Percentiles rank a stretch among this genome's conserved stretches.
Evolutionary conservation across 768 basidiomycete genomes (phyloP).

Genomic region (Hypsizygus marmoreus): DNA sequence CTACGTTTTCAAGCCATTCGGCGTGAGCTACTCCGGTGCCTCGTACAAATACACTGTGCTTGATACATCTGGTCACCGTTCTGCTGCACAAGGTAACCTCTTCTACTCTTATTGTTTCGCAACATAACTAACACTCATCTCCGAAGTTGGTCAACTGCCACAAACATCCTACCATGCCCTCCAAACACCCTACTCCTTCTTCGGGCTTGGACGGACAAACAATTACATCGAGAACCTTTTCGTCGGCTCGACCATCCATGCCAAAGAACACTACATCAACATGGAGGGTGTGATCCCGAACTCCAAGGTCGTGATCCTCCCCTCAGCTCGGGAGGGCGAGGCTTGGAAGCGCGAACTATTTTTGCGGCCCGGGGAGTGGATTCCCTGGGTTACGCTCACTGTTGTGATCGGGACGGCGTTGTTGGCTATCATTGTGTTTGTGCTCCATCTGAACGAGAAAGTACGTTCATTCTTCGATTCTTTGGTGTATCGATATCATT

Average conservation of each 20-base stretch:
- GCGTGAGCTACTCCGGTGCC: constrained; percentile 92
- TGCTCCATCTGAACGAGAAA: constrained; percentile 92
- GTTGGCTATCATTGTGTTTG: constrained; percentile 80
- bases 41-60: constrained; percentile 97
- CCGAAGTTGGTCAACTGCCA: constrained; percentile 88
- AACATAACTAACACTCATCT: constrained; percentile 9
- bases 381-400: constrained; percentile 94
- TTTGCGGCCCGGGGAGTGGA: constrained; percentile 94
- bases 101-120: constrained; percentile 2
- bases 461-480: constrained; percentile 41
- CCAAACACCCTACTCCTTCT: constrained; percentile 90
- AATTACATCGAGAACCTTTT: constrained; percentile 99
- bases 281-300: constrained; percentile 99
- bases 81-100: constrained; percentile 82
- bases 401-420: constrained; percentile 73
- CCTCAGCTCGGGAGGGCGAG: constrained; percentile 56
- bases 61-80: constrained; percentile 84
- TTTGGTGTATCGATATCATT: constrained; percentile 11
- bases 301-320: constrained; percentile 93
- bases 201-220: constrained; percentile 96
- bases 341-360: constrained; percentile 90
- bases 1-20: constrained; percentile 67
- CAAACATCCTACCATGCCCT: constrained; percentile 92
- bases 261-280: constrained; percentile 74
- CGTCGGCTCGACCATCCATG: constrained; percentile 85